These are phyloP conservation scores for Alternaria brassicae DNA, from an alignment of 2,329 filamentous ascomycete species.

Conservation along the genomic window DNA sequence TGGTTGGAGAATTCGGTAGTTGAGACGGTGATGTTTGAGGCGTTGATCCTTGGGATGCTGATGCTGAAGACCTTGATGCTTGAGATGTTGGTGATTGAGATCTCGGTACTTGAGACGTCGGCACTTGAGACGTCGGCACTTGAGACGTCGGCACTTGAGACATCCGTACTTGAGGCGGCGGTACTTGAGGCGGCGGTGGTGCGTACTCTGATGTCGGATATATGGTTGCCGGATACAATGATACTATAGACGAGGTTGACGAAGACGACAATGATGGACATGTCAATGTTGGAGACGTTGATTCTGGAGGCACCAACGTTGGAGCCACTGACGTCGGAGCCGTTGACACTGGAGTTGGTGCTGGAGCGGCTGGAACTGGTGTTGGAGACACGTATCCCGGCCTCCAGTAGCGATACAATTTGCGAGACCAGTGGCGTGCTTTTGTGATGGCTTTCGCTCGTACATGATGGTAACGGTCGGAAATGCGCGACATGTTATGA, in stretches of 20 bases:
- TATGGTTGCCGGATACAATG: neutral
- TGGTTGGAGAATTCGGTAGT: neutral
- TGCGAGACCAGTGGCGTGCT: neutral
- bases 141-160: neutral
- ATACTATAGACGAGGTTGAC: neutral
- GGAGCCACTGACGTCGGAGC: neutral
- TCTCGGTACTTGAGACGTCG: too few species aligned
- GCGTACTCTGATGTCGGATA: neutral
- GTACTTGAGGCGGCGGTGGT: neutral
- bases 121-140: neutral
- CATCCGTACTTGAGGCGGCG: too few species aligned
- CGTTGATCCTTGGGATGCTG: neutral
- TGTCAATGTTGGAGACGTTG: neutral
- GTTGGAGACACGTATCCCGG: neutral
- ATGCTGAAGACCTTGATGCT: neutral
- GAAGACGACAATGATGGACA: neutral
- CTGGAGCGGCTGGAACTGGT: neutral
- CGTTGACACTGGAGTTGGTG: neutral
- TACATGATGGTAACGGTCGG: neutral
- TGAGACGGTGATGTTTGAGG: neutral
- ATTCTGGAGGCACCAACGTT: neutral
- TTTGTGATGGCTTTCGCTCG: neutral
- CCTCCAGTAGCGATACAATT: neutral
- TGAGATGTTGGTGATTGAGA: neutral
- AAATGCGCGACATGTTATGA: neutral